Evolutionary conservation across 495 filamentous ascomycete species (phyloP), one percentile per base, ranked within the genome.

Genomic region (Neurospora sp.): DNA sequence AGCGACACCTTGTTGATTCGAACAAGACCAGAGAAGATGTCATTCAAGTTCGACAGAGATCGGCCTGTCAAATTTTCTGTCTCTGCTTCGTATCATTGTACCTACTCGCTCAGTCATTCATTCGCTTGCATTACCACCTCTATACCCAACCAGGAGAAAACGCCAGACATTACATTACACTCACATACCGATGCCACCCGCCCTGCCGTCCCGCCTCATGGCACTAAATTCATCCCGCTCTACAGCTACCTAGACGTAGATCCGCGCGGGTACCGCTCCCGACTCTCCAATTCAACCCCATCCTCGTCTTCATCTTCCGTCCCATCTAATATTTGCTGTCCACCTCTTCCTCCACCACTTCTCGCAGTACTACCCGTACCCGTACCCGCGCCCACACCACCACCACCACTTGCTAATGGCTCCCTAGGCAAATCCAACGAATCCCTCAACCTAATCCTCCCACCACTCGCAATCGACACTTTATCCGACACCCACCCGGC

Each of bases 281-380:
- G 77, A 76, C 71, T 83, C 75, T 90, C 89, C 75, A 93, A 78
- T 77, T 93, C 92, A 14, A 93, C 85, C 6, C 86, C 86, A 69
- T 89, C 88, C 71, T 86, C 85, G 23, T 76, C 78, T 40, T 81
- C 76, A 46, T 90, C 88, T 76, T 93, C 90, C 39, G 88, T 91
- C 16, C 88, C 90, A 76, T 93, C 90, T 80, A 92, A 78, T 69
- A 92, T 91, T 48, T 72, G 75, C 3, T 31, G 31, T 72, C 66
- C 77, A 79, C 74, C 74, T 72, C 73, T 40, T 76, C 77, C 38
- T 76, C 70, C 18, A 48, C 11, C 5, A 23, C 75, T 0, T 46
- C 48, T 1, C 77, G 39, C 16, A 4, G 12, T 23, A 9, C 41
- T 80, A 54, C 74, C 78, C 44, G 39, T 80, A 54, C 74, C 78